Evolutionary conservation across 2,329 filamentous ascomycete species (phyloP), one percentile per base, ranked within the genome.

Genomic region (Colletotrichum sp.): DNA sequence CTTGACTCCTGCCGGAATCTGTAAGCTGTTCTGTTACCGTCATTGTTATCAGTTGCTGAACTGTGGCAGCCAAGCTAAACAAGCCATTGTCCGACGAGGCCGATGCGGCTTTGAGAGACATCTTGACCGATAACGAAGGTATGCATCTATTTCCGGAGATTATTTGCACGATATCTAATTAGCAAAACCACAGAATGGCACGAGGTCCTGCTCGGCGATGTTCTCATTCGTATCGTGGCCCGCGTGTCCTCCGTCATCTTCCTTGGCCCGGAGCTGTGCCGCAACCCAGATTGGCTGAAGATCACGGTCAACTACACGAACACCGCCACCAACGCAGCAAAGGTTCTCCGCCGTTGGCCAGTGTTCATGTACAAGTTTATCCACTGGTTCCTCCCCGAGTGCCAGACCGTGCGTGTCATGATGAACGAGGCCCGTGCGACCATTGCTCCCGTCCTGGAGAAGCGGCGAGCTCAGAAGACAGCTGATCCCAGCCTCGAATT

Each of bases 181-280:
- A 10, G 22, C 30, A 15, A 6, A 13, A 16, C 9, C 12, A 2
- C 25, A 78, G 77, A 77, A 34, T 78, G 77, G 77, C 71, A 78
- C n/a, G 67, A 72, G 18, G 43, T 78, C n/a, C 60, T 62, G 3
- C 55, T 73, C 4, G 65, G 68, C 15, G 65, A 70, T n/a, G 71
- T 69, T 16, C 58, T 73, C 5, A 66, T 72, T 27, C 68, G 55
- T 6, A 69, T 78, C 7, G 74, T 79, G 25, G 69, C 79, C 3
- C 76, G 76, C 1, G 75, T 79, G 12, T 85, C 79, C 4, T 78
- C 77, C 13, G 66, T 72, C 39, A 71, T 79, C 39, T 79, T 80
- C 60, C 68, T 79, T 9, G 79, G 79, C 5, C 68, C 71, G 6
- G 78, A 78, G n/a, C 71, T 79, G 30, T 78, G 77, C 36, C 69